Percentiles rank a stretch among this genome's conserved stretches.
Evolutionary conservation across 345 rosid genomes (phyloP).

Genomic region (Populus deltoides): DNA sequence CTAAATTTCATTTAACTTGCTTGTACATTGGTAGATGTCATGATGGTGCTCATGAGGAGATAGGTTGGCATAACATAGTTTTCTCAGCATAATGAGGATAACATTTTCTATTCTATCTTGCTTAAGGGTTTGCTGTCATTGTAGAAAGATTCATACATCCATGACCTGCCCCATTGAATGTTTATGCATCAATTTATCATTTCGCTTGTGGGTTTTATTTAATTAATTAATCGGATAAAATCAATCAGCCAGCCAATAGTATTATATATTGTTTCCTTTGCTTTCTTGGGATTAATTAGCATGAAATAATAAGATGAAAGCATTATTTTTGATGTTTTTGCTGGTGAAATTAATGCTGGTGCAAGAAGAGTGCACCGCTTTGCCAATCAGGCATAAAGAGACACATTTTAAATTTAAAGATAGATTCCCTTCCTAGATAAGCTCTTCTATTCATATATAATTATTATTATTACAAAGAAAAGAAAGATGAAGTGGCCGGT

Average conservation of each 20-base stretch:
- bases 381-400: not conserved
- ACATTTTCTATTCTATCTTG: slow-evolving; percentile 31
- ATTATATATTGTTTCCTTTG: not conserved
- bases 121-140: slow-evolving; percentile 24
- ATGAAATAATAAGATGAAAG: not conserved
- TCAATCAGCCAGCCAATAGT: not conserved
- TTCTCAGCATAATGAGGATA: slow-evolving; percentile 29
- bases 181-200: not conserved
- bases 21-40: slow-evolving; percentile 34
- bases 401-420: slow-evolving; percentile 1
- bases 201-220: not conserved
- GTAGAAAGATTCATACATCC: not conserved
- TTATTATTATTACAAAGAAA: not conserved
- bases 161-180: not conserved
- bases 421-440: slow-evolving; percentile 18
- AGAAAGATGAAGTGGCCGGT: not conserved
- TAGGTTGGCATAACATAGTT: slow-evolving; percentile 36
- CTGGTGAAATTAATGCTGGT: no score
- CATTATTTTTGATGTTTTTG: no score
- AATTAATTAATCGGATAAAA: not conserved
- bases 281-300: not conserved
- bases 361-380: not conserved
- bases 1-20: not conserved
- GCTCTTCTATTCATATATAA: not conserved
- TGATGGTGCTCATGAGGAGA: slow-evolving; percentile 22